These are phyloP conservation scores for Lachancea meyersii DNA, from an alignment of 805 yeast genomes.

Conservation along the genomic window DNA sequence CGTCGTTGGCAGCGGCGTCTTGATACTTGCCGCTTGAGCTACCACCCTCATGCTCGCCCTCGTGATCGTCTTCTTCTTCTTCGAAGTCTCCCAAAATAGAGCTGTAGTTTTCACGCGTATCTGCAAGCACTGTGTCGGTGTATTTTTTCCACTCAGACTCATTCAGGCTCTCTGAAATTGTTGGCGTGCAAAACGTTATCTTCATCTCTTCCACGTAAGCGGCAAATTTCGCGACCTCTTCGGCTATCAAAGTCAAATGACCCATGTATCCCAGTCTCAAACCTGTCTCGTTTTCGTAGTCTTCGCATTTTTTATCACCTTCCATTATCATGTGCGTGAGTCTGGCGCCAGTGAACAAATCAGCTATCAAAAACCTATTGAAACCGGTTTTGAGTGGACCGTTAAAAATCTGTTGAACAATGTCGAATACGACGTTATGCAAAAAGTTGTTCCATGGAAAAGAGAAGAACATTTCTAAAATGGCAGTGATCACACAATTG, in stretches of 20 bases:
- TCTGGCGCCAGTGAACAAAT: slow-evolving; percentile 52
- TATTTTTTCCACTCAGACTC: slow-evolving; percentile 63
- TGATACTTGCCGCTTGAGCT: slow-evolving; percentile 15
- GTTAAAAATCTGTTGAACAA: slow-evolving; percentile 74
- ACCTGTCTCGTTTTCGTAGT: slow-evolving; percentile 52
- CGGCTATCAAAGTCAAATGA: slow-evolving; percentile 86
- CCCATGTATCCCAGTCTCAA: slow-evolving; percentile 94
- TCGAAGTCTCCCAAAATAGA: slow-evolving; percentile 77
- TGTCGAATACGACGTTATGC: slow-evolving; percentile 80
- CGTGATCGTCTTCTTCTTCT: slow-evolving; percentile 39
- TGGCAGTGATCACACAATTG: slow-evolving; percentile 51
- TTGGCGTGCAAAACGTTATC: slow-evolving; percentile 23
- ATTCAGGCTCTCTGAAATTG: slow-evolving; percentile 22
- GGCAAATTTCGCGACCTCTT: slow-evolving; percentile 87
- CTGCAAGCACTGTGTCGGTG: slow-evolving; percentile 74
- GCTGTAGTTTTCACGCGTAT: slow-evolving; percentile 89
- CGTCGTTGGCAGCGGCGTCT: slow-evolving; percentile 8
- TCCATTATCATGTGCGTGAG: slow-evolving; percentile 59
- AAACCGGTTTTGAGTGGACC: slow-evolving; percentile 70
- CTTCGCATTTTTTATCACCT: slow-evolving; percentile 55
- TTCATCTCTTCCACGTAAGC: slow-evolving; percentile 38
- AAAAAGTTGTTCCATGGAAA: slow-evolving; percentile 82
- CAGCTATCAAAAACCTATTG: slow-evolving; percentile 55
- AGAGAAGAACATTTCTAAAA: slow-evolving; percentile 60
- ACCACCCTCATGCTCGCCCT: slow-evolving; percentile 28